Evolutionary conservation across 306 rosid genomes (phyloP), one percentile per base, ranked within the genome.

Genomic region (Dryas drummondii): DNA sequence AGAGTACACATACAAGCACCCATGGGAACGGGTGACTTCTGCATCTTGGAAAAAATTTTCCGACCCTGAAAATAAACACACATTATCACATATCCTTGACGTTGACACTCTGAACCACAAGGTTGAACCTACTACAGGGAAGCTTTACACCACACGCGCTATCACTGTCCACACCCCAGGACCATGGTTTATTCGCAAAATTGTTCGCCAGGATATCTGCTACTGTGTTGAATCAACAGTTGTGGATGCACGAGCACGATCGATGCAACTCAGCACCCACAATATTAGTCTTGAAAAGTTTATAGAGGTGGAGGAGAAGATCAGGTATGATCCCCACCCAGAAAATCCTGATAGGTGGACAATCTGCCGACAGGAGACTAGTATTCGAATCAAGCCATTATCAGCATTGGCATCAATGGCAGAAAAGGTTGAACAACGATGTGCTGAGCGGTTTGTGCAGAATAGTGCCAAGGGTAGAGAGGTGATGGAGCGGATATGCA

Each of bases 11-110:
- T 94, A 88, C 87, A 90, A 84, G 78, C 99, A 94, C 79, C 97
- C 99, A 2, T 94, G 99, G 97, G 97, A 94, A 71, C 74, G 97
- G 70, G 99, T 92, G 66, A 90, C 91, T 51, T 84, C 89, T 42
- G 97, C 97, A 49, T 89, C 97, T 14, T 94, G 97, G 97, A 94
- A 96, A 79, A 94, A 92, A 82, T 94, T 92, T 81, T 76, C 91
- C 7, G 97, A 94, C 37, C 84, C 87, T 9, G 99, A 94, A 78
- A 94, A 92, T 71, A 92, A 89, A 61, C 93, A 86, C 47, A 54
- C 82, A 8, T 75, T 93, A 12, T 77, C 93, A n/a, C 99, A 94
- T 45, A 80, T 94, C 78, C 88, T 88, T 70, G 93, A 94, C 66
- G 97, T 92, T 16, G 96, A 94, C 77, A 92, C 96, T 9, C 80